These are phyloP conservation scores for Termitomyces sp. DNA, from an alignment of 768 basidiomycete species.

Conservation along the genomic window DNA sequence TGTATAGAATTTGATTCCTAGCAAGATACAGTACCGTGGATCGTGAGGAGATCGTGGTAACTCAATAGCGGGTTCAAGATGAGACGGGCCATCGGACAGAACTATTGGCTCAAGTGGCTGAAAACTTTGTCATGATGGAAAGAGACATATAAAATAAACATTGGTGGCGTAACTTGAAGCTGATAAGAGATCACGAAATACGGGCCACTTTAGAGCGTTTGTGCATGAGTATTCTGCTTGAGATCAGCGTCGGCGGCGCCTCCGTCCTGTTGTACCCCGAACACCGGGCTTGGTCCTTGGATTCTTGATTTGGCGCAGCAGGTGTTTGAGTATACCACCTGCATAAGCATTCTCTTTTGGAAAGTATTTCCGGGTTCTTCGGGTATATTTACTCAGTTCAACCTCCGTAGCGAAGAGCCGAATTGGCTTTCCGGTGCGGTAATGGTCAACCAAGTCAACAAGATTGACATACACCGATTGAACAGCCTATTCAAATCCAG, in stretches of 20 bases:
- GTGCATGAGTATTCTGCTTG: neutral
- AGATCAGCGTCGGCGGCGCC: neutral
- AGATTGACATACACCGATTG: conserved; percentile 35
- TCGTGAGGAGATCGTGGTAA: neutral
- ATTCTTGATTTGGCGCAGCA: conserved; percentile 30
- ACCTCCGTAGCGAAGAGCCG: conserved; percentile 24
- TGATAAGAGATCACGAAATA: neutral
- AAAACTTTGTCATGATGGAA: neutral
- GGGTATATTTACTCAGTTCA: conserved; percentile 32
- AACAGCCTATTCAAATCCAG: conserved; percentile 23
- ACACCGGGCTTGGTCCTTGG: conserved; percentile 1
- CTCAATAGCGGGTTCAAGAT: neutral
- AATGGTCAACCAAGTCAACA: conserved; percentile 34
- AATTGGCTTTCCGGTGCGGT: conserved; percentile 9
- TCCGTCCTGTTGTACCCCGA: neutral
- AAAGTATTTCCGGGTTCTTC: conserved; percentile 25
- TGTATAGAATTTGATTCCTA: neutral
- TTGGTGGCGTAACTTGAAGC: neutral
- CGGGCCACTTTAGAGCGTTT: neutral
- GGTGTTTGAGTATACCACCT: conserved; percentile 28
- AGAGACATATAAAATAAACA: neutral
- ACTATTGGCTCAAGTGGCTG: neutral
- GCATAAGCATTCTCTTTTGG: conserved; percentile 29
- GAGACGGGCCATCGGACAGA: neutral
- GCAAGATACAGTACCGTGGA: neutral